phyloP scores from a whole-genome alignment of 176 grass and related monocot genomes.

The Miscanthus lutarioriparius region DNA sequence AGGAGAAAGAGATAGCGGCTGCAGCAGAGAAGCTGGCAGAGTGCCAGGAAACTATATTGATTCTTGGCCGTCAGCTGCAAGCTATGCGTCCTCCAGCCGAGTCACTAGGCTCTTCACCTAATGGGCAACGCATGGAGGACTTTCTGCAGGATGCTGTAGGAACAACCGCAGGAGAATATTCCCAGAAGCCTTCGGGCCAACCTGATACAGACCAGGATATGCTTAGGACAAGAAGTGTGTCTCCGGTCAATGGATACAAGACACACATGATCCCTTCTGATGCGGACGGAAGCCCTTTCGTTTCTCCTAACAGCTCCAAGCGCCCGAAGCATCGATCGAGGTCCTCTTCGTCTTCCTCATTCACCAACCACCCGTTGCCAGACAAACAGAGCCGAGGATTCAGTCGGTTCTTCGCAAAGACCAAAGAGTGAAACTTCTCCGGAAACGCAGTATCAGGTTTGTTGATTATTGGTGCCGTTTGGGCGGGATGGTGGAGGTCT shows the following conservation, averaged over 20 bases:
- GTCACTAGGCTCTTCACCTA: conserved; percentile 55
- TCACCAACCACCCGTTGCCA: conserved; percentile 53
- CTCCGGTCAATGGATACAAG: conserved; percentile 66
- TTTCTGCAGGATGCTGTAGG: conserved; percentile 54
- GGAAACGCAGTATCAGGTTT: conserved; percentile 7
- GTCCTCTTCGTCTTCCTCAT: conserved; percentile 64
- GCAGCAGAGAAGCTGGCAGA: conserved; percentile 95
- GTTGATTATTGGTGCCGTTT: conserved; percentile 22
- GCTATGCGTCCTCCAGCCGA: conserved; percentile 73
- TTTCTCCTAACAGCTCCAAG: conserved; percentile 69
- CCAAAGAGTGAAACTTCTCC: conserved; percentile 53
- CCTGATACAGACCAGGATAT: conserved; percentile 50
- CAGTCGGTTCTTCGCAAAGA: conserved; percentile 88
- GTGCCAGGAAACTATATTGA: conserved; percentile 94
- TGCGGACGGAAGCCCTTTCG: conserved; percentile 50
- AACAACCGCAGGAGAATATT: conserved; percentile 42
- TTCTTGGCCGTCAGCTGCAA: conserved; percentile 93
- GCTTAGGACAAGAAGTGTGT: conserved; percentile 44
- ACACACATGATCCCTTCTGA: conserved; percentile 47
- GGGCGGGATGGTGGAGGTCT: conserved; percentile 6
- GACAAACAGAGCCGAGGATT: conserved; percentile 84
- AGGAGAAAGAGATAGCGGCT: conserved; percentile 86
- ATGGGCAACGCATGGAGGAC: conserved; percentile 51
- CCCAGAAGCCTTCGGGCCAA: conserved; percentile 44
- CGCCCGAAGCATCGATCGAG: conserved; percentile 76